These are phyloP conservation scores for Oryza punctata DNA, from an alignment of 176 grass and related monocot genomes.

Conservation along the genomic window DNA sequence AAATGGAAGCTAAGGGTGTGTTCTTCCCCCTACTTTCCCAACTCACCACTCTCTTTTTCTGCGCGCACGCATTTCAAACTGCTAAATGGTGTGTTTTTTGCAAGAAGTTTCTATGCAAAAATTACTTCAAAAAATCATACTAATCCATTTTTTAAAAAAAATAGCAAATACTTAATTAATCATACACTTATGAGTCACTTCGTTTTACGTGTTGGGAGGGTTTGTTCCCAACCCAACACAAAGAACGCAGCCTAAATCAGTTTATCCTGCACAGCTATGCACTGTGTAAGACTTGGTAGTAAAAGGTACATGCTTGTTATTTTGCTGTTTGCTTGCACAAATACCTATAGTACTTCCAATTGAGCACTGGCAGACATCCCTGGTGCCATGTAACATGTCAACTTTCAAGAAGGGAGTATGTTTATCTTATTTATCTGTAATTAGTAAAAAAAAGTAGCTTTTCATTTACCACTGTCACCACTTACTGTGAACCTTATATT, in stretches of 20 bases:
- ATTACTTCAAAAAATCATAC: too few relatives aligned
- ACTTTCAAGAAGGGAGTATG: background rate
- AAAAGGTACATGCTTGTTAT: background rate
- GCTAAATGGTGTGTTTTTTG: too few relatives aligned
- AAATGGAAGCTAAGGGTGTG: background rate
- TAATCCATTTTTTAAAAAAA: too few relatives aligned
- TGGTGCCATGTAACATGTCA: background rate
- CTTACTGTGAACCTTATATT: background rate
- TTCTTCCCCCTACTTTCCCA: too few relatives aligned
- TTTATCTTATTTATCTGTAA: background rate
- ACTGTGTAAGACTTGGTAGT: background rate
- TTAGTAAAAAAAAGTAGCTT: background rate
- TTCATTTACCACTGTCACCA: background rate
- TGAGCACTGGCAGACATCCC: background rate
- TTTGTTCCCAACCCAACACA: too few relatives aligned
- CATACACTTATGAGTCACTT: too few relatives aligned
- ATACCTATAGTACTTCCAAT: background rate
- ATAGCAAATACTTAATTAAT: too few relatives aligned
- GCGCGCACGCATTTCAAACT: too few relatives aligned
- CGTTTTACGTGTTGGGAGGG: too few relatives aligned
- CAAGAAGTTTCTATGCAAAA: too few relatives aligned
- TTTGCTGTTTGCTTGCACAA: conserved; percentile 2
- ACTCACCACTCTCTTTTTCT: too few relatives aligned
- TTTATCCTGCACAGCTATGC: background rate
- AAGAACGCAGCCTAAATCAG: too few relatives aligned